phyloP scores from a whole-genome alignment of 176 grass and related monocot genomes.

The Aegilops longissima region DNA sequence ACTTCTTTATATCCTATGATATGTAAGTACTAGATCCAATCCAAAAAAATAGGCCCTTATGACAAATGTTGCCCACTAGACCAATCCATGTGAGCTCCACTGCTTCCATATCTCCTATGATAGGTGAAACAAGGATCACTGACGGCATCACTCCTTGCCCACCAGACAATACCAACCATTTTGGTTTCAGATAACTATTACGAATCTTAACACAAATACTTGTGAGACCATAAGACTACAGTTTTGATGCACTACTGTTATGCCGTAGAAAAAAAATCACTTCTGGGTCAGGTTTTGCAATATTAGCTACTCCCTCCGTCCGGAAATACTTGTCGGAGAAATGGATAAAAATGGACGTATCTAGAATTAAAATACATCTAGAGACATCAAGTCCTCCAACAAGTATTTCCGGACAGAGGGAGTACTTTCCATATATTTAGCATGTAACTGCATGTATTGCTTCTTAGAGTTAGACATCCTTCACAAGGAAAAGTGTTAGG shows the following conservation, averaged over 20 bases:
- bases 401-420: too few relatives aligned
- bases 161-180: neutral
- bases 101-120: neutral
- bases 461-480: neutral
- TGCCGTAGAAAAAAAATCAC: neutral
- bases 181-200: neutral
- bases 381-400: too few relatives aligned
- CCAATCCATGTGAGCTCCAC: neutral
- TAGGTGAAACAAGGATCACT: neutral
- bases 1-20: neutral
- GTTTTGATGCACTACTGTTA: neutral
- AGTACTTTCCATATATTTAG: neutral
- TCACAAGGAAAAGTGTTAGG: neutral
- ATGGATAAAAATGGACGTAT: too few relatives aligned
- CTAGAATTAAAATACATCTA: too few relatives aligned
- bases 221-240: neutral
- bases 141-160: neutral
- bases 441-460: neutral
- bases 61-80: neutral
- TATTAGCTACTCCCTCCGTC: neutral
- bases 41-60: neutral
- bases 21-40: neutral
- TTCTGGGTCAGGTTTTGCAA: neutral
- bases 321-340: too few relatives aligned
- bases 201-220: neutral